Evolutionary conservation across 176 grass and related monocot genomes (phyloP).

Genomic region (Typha latifolia): DNA sequence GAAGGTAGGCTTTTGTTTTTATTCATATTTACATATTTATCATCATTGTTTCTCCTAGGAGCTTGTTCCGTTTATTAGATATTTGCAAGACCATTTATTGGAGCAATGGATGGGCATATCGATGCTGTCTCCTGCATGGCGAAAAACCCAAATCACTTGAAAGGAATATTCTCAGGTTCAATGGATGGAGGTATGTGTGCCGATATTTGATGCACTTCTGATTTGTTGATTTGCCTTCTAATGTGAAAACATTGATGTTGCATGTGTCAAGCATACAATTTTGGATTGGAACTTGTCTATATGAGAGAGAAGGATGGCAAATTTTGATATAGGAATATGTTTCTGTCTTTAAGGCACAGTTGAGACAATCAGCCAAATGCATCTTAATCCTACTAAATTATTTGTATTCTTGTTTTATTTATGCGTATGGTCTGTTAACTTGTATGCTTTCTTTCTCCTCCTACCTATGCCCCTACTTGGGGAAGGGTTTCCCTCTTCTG

Average conservation of each 20-base stretch:
- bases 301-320: too few relatives aligned
- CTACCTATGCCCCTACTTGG: too few relatives aligned
- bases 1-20: constrained; percentile 33
- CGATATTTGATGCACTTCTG: neutral
- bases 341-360: too few relatives aligned
- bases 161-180: constrained; percentile 89
- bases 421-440: too few relatives aligned
- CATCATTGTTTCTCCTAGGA: neutral
- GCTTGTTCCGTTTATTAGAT: constrained; percentile 40
- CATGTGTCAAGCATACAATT: neutral
- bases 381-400: too few relatives aligned
- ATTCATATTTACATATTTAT: neutral
- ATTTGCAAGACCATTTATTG: constrained; percentile 93
- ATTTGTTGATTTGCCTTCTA: neutral
- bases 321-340: too few relatives aligned
- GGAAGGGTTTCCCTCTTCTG: too few relatives aligned
- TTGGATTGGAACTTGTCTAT: too few relatives aligned
- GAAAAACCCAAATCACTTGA: constrained; percentile 78
- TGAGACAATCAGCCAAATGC: too few relatives aligned
- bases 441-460: too few relatives aligned
- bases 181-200: constrained; percentile 69
- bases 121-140: constrained; percentile 83
- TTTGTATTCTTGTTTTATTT: too few relatives aligned
- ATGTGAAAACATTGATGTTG: neutral
- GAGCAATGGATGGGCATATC: constrained; percentile 93